Conservation (phyloP, 2,329 filamentous ascomycete genomes). For the Penicillium sp. region DNA sequence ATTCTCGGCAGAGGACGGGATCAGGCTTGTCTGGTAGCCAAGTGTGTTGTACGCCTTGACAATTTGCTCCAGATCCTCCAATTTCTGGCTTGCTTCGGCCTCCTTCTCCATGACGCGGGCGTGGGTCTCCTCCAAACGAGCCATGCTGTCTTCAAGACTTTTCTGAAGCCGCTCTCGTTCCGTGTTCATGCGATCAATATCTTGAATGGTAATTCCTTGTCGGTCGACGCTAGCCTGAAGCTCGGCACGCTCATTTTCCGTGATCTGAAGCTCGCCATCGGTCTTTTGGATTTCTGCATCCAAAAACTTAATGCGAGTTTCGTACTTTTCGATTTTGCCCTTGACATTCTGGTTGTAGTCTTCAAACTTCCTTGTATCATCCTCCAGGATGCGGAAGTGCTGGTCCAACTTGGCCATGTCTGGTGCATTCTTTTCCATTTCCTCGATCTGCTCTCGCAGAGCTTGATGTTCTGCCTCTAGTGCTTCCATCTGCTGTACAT, state of each 20-base stretch:
- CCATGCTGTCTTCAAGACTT: slow-evolving; percentile 76
- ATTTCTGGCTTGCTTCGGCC: slow-evolving; percentile 78
- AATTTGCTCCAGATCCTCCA: slow-evolving; percentile 89
- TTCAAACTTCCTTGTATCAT: slow-evolving; percentile 93
- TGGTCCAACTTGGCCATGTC: slow-evolving; percentile 84
- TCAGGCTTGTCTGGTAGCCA: slow-evolving; percentile 90
- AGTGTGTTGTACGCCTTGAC: slow-evolving; percentile 93
- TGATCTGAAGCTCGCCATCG: slow-evolving; percentile 73
- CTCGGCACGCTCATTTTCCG: slow-evolving; percentile 78
- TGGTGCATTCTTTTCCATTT: slow-evolving; percentile 83
- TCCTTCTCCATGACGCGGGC: slow-evolving; percentile 84
- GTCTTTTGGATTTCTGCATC: slow-evolving; percentile 85
- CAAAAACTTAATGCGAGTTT: slow-evolving; percentile 78
- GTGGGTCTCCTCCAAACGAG: slow-evolving; percentile 83
- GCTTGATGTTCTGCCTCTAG: slow-evolving; percentile 85
- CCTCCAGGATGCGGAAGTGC: slow-evolving; percentile 90
- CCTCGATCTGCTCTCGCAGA: slow-evolving; percentile 83
- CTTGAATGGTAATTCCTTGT: slow-evolving; percentile 93
- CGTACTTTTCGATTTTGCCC: slow-evolving; percentile 87
- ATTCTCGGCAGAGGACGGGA: slow-evolving; percentile 82
- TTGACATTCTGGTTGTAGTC: slow-evolving; percentile 87
- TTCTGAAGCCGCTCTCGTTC: slow-evolving; percentile 93
- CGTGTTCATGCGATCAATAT: slow-evolving; percentile 98
- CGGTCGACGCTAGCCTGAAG: slow-evolving; percentile 88
- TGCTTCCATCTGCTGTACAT: slow-evolving; percentile 80